Evolutionary conservation across 1,284 basidiomycete genomes (phyloP), one percentile per base, ranked within the genome.

Genomic region (Athelia sp.): DNA sequence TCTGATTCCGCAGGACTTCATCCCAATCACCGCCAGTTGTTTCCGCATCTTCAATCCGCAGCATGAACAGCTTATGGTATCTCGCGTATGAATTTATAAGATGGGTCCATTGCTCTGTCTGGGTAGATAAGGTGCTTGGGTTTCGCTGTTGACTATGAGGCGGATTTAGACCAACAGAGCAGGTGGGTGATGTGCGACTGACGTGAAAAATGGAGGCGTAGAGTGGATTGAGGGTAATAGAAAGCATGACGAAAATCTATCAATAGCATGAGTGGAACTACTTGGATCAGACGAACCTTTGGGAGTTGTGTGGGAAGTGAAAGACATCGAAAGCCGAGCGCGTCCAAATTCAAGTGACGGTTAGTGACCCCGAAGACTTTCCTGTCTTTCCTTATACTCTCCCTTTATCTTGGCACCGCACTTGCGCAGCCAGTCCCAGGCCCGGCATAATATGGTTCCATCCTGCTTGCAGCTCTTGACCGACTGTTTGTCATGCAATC

Each of bases 141-240:
- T 87, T 84, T 13, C 79, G 82, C 63, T 91, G 88, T 62, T 87
- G 79, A 45, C 88, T 26, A 23, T 44, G 18, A 4, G 52, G 46
- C 26, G 23, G 35, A 38, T 8, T 9, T 17, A 48, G 26, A 6
- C 13, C 46, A 50, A 15, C 48, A 53, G 52, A 42, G 51, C 56
- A 31, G 14, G 22, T 46, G 22, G n/a, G 45, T 15, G 48, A 47
- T 18, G 26, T 19, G 23, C 50, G 38, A 60, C 81, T 70, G 58
- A 90, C 87, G 85, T 87, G 71, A 89, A 91, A 72, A 90, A 90
- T 0, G 88, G 84, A 1, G 84, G 84, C 17, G 79, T 79, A n/a
- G 87, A 79, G 62, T 91, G 88, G 52, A 90, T 84, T 1, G 87
- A 90, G 6, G 89, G 88, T 13, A 91, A 69, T 11, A 83, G 63